Evolutionary conservation across 1,284 basidiomycete species (phyloP), one percentile per base, ranked within the genome.

Genomic region (Irpex sp.): DNA sequence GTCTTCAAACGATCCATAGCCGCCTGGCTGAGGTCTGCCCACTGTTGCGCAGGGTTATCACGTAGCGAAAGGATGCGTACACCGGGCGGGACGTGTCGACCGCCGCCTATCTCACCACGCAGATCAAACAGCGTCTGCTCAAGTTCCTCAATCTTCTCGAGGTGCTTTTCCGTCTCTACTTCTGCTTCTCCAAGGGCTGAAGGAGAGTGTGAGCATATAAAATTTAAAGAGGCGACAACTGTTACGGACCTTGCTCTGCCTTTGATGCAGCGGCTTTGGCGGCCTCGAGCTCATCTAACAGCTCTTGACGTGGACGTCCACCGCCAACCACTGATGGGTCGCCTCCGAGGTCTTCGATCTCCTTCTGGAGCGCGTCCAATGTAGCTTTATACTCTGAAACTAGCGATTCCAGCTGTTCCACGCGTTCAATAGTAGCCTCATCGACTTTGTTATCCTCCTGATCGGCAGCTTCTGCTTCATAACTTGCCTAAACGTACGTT

Each of bases 121-220:
- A 95, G 80, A 60, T 90, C 87, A 72, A 91, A 93, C 17, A 94
- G 81, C 33, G 83, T 82, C 68, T 89, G 87, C 65, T 90, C 89
- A 54, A 93, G 77, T 21, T 77, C 71, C 37, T 91, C 89, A 31
- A 91, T 82, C 69, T 77, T 83, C 69, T 75, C 78, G 26, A 78
- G 75, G 39, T 83, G 81, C 58, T 73, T 70, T 63, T 78, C 76
- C 33, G 70, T 67, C 47, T 73, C 76, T 0, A 69, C 66, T 37
- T 77, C 74, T 0, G 77, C 74, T 60, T 77, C 74, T 60, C 81
- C 74, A 17, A 87, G 77, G 15, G 78, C 84, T 87, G 61, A 3
- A 31, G 21, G 53, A n/a, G 9, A 54, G 19, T 4, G 35, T n/a
- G 46, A 64, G 8, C 64, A 43, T 51, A 8, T 15, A 37, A 36